Evolutionary conservation across 192 early-diverging fungal species (phyloP).

Genomic region (Backusella macrospora): DNA sequence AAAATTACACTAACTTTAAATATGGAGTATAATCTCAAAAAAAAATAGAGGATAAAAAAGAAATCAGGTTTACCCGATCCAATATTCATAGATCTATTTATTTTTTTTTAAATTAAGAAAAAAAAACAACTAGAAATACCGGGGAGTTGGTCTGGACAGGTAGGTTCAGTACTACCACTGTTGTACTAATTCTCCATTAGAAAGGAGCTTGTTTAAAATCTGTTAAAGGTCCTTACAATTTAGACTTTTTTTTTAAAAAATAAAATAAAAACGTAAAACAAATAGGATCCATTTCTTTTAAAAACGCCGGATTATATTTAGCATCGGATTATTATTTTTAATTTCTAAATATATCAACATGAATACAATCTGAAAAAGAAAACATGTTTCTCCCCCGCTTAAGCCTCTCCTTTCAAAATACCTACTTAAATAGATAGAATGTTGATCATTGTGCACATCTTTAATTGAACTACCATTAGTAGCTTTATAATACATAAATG

Average conservation of each 20-base stretch:
- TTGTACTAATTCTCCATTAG: neutral
- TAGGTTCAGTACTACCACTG: neutral
- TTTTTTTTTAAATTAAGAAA: slow-evolving; percentile 8
- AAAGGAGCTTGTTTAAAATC: neutral
- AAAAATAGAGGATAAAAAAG: neutral
- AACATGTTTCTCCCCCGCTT: neutral
- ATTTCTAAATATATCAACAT: neutral
- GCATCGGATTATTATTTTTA: neutral
- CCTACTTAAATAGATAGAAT: neutral
- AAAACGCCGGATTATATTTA: neutral
- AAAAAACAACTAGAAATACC: neutral
- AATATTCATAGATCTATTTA: neutral
- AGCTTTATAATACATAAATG: neutral
- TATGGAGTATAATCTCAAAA: neutral
- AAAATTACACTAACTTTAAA: neutral
- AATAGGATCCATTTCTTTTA: neutral
- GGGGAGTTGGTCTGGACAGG: neutral
- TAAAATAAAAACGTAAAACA: neutral
- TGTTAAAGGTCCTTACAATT: neutral
- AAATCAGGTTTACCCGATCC: neutral
- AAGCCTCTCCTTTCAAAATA: neutral
- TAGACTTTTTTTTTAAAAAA: neutral
- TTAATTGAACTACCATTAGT: neutral
- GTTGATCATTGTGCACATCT: neutral
- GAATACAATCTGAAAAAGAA: neutral